Conservation (phyloP, 805 yeast species). For the Saturnispora mendoncae region DNA sequence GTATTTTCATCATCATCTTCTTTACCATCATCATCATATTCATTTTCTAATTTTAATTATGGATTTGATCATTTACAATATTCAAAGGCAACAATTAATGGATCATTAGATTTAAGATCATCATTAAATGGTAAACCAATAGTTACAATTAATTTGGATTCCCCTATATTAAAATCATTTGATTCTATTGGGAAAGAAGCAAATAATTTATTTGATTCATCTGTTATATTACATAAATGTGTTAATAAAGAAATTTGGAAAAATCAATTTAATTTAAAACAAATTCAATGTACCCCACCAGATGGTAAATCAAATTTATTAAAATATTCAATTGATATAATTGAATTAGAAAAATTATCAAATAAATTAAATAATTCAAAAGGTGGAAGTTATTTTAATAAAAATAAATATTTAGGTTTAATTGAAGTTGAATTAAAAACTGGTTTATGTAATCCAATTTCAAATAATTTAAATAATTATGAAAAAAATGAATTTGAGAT, state of each 20-base stretch:
- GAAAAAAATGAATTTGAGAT: slow-evolving; percentile 54
- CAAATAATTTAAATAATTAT: neutral
- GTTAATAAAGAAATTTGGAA: slow-evolving; percentile 49
- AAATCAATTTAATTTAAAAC: slow-evolving; percentile 29
- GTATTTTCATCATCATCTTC: slow-evolving; percentile 29
- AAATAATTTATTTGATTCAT: slow-evolving; percentile 1
- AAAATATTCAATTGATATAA: slow-evolving; percentile 53
- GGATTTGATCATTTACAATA: slow-evolving; percentile 23
- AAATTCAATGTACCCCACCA: slow-evolving; percentile 72
- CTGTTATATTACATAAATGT: slow-evolving; percentile 54
- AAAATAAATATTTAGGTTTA: slow-evolving; percentile 38
- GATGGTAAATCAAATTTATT: slow-evolving; percentile 65
- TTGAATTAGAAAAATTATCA: slow-evolving; percentile 16
- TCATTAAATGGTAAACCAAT: slow-evolving; percentile 74
- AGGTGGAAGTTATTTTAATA: slow-evolving; percentile 12
- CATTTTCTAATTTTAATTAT: neutral
- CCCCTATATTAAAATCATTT: slow-evolving; percentile 25
- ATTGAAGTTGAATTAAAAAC: slow-evolving; percentile 45
- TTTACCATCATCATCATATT: neutral
- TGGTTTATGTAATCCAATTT: slow-evolving; percentile 39
- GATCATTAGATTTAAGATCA: slow-evolving; percentile 53
- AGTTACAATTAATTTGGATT: slow-evolving; percentile 46
- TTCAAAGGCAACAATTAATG: slow-evolving; percentile 48
- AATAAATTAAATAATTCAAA: slow-evolving; percentile 9
- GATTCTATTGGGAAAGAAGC: slow-evolving; percentile 22